Evolutionary conservation across 2,329 filamentous ascomycete species (phyloP).

Genomic region (Paraphoma chrysanthemicola): DNA sequence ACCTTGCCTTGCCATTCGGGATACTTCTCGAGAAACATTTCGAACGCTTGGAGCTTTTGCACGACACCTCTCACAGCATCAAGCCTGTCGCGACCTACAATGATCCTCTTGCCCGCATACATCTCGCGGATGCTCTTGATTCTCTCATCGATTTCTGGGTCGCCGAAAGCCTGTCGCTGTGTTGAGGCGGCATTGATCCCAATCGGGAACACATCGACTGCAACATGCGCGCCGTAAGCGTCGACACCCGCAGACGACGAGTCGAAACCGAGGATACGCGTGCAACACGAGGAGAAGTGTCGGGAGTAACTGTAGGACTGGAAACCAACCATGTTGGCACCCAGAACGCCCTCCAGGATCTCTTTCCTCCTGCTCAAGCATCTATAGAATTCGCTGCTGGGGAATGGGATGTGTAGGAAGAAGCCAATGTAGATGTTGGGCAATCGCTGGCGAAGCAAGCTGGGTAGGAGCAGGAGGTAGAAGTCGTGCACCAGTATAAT

Average conservation of each 20-base stretch:
- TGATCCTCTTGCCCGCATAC: slow-evolving; percentile 91
- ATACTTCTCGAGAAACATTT: slow-evolving; percentile 87
- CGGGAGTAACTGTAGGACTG: slow-evolving; percentile 95
- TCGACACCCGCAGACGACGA: slow-evolving; percentile 86
- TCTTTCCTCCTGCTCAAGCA: slow-evolving; percentile 90
- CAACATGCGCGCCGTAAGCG: slow-evolving; percentile 85
- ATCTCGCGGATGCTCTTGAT: slow-evolving; percentile 74
- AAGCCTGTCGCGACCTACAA: slow-evolving; percentile 91
- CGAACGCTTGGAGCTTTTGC: slow-evolving; percentile 95
- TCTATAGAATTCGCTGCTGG: slow-evolving; percentile 92
- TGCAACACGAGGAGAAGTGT: slow-evolving; percentile 94
- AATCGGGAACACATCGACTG: slow-evolving; percentile 92
- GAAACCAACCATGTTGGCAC: slow-evolving; percentile 92
- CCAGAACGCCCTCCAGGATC: slow-evolving; percentile 85
- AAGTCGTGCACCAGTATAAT: slow-evolving; percentile 94
- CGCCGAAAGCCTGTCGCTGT: slow-evolving; percentile 74
- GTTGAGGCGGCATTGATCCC: slow-evolving; percentile 89
- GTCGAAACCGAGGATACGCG: slow-evolving; percentile 86
- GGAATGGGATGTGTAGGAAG: slow-evolving; percentile 93
- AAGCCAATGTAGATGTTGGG: slow-evolving; percentile 94
- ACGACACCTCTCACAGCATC: slow-evolving; percentile 91
- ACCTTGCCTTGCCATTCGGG: slow-evolving; percentile 93
- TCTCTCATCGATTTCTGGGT: slow-evolving; percentile 73
- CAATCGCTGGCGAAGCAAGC: slow-evolving; percentile 82
- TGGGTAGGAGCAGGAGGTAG: slow-evolving; percentile 87